Conservation (phyloP, 345 rosid genomes). For the Euclidium syriacum region DNA sequence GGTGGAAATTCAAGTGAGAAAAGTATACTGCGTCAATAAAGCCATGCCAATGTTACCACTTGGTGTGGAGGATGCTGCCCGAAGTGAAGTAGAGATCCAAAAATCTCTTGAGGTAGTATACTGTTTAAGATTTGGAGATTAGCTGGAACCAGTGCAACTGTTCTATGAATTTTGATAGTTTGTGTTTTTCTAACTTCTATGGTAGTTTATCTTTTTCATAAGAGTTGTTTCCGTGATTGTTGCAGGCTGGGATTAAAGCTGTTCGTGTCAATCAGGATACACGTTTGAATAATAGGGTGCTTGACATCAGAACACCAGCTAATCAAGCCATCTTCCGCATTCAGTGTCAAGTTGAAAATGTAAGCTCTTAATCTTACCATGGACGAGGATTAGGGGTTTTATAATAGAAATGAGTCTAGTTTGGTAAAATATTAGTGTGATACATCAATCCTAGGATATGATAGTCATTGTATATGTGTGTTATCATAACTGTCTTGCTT, state of each 20-base stretch:
- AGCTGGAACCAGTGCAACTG: neutral
- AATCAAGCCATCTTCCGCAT: slow-evolving; percentile 77
- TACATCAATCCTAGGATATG: neutral
- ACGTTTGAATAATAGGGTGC: slow-evolving; percentile 62
- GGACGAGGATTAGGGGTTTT: neutral
- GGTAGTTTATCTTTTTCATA: neutral
- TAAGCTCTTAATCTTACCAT: neutral
- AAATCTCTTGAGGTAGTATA: slow-evolving; percentile 47
- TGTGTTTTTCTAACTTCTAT: neutral
- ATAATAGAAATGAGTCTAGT: neutral
- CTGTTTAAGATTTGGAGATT: neutral
- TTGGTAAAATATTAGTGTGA: neutral
- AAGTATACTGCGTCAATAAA: slow-evolving; percentile 53
- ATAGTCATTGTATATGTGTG: neutral
- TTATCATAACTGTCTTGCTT: no score
- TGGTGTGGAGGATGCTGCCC: slow-evolving; percentile 71
- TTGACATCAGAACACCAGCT: slow-evolving; percentile 78
- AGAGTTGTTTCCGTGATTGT: slow-evolving; percentile 9
- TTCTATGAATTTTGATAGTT: neutral
- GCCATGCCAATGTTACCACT: slow-evolving; percentile 59
- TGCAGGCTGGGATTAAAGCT: slow-evolving; percentile 53
- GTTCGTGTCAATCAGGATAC: slow-evolving; percentile 84
- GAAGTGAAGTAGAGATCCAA: slow-evolving; percentile 75
- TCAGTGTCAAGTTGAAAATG: slow-evolving; percentile 36
- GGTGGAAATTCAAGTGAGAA: slow-evolving; percentile 71